Evolutionary conservation across 1,284 basidiomycete genomes (phyloP).

Genomic region (Ganoderma meredithae): DNA sequence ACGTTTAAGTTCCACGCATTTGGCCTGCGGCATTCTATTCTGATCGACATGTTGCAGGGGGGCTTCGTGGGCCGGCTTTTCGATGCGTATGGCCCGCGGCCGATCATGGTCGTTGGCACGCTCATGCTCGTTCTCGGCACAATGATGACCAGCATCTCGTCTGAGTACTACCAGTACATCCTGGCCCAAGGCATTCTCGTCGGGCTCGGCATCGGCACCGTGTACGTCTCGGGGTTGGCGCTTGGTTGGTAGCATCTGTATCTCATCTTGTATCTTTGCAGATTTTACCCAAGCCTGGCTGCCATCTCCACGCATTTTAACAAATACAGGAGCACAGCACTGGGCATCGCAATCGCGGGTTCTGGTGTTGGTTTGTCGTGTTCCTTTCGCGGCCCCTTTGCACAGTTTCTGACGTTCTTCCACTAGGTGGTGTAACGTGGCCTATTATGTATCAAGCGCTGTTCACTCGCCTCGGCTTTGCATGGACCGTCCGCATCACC

Average conservation of each 20-base stretch:
- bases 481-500: conserved; percentile 58
- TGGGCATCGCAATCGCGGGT: conserved; percentile 52
- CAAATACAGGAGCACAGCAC: conserved; percentile 62
- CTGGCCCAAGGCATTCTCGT: conserved; percentile 47
- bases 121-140: conserved; percentile 44
- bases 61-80: conserved; percentile 44
- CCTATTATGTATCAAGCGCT: conserved; percentile 70
- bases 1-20: neutral
- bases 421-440: conserved; percentile 70
- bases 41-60: conserved; percentile 34
- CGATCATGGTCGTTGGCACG: conserved; percentile 43
- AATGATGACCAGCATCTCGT: conserved; percentile 48
- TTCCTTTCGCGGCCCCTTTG: too few relatives aligned
- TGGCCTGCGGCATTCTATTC: neutral
- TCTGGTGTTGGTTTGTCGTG: conserved; percentile 40
- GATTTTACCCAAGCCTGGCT: conserved; percentile 40
- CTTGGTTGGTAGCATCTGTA: neutral
- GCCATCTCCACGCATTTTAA: conserved; percentile 58
- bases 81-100: conserved; percentile 45
- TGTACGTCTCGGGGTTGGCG: conserved; percentile 38
- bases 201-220: conserved; percentile 45
- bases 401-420: neutral
- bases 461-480: conserved; percentile 63
- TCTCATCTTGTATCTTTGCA: conserved; percentile 17
- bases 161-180: conserved; percentile 47